phyloP scores from a whole-genome alignment of 768 basidiomycete genomes.

The Pleurotus salmoneostramineus region DNA sequence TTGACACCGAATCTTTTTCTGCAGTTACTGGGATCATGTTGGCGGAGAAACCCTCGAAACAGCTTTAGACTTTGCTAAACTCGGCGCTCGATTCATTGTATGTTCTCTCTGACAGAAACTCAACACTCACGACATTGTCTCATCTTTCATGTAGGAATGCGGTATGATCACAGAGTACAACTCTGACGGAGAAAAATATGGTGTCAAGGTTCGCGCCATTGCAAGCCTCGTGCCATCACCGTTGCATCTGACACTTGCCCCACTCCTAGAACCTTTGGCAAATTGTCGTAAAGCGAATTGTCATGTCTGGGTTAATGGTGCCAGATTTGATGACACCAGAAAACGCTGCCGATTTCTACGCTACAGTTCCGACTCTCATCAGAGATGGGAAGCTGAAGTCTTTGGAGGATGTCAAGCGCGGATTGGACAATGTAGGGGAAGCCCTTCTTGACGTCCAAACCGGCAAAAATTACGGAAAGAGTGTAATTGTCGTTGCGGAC shows the following conservation, averaged over 20 bases:
- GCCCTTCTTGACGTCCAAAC: too few species aligned
- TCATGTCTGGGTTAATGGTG: constrained; percentile 39
- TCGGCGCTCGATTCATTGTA: constrained; percentile 30
- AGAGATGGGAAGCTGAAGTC: constrained; percentile 25
- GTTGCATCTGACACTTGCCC: not conserved
- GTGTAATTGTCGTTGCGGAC: too few species aligned
- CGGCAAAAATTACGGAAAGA: too few species aligned
- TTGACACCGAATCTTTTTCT: not conserved
- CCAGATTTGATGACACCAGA: constrained; percentile 11
- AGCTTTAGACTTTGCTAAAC: constrained; percentile 32
- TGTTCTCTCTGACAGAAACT: not conserved
- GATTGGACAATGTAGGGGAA: constrained; percentile 18
- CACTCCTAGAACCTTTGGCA: constrained; percentile 28
- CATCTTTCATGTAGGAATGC: not conserved
- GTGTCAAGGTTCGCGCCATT: not conserved
- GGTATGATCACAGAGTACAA: constrained; percentile 10
- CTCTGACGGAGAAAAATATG: constrained; percentile 3
- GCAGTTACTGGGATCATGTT: constrained; percentile 24
- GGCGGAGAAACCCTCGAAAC: constrained; percentile 42
- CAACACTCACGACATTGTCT: not conserved
- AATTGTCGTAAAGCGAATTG: constrained; percentile 37
- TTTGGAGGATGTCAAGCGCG: constrained; percentile 23
- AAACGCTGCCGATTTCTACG: constrained; percentile 24
- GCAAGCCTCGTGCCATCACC: not conserved
- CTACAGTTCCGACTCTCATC: constrained; percentile 23